phyloP scores from a whole-genome alignment of 1,284 basidiomycete genomes.

The Ceratobasidium sp. region DNA sequence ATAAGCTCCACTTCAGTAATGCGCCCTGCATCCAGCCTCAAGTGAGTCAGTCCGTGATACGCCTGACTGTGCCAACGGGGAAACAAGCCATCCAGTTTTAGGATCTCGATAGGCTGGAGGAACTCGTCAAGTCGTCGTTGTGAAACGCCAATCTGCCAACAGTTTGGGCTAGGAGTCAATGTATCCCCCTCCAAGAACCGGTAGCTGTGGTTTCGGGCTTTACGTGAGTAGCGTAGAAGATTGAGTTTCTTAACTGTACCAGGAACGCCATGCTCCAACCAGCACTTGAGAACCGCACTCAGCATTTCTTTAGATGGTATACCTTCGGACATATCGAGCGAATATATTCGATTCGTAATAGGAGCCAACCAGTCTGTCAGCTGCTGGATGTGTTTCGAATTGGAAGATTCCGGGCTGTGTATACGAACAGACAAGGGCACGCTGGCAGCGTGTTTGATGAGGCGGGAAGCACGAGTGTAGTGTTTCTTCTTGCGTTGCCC shows the following conservation, averaged over 20 bases:
- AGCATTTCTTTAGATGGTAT: not conserved
- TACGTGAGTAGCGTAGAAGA: not conserved
- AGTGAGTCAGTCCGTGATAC: not conserved
- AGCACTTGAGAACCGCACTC: not conserved
- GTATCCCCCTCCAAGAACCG: not conserved
- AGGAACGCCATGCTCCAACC: not conserved
- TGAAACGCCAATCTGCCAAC: not conserved
- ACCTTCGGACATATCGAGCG: not conserved
- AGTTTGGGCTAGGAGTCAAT: too few relatives aligned
- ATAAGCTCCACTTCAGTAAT: not conserved
- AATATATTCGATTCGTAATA: not conserved
- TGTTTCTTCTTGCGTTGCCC: too few relatives aligned
- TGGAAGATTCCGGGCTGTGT: not conserved
- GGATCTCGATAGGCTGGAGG: not conserved
- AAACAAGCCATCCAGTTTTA: constrained; percentile 1
- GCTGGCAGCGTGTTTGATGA: not conserved
- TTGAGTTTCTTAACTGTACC: not conserved
- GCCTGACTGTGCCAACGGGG: not conserved
- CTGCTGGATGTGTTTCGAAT: not conserved
- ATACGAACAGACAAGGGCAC: not conserved
- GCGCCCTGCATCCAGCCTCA: not conserved
- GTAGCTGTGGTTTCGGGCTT: too few relatives aligned
- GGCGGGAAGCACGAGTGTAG: not conserved
- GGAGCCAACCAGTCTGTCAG: constrained; percentile 1
- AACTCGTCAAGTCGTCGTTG: not conserved